Percentiles rank a stretch among this genome's conserved stretches.
These are phyloP conservation scores for Vickermania ingenoplastis DNA, from an alignment of 208 protist genomes.

Conservation along the genomic window DNA sequence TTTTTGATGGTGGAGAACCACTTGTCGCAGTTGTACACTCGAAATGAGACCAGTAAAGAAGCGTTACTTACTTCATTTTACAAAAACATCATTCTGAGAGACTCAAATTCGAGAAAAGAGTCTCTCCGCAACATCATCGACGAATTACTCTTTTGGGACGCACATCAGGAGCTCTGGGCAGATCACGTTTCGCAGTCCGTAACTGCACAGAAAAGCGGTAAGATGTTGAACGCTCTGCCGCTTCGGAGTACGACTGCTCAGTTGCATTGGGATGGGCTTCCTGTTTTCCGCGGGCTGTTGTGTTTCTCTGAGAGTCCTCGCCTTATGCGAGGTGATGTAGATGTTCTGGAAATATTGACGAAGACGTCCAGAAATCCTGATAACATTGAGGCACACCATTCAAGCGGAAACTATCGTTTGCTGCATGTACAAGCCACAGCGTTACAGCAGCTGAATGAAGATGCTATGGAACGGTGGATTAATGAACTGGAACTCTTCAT, in stretches of 20 bases:
- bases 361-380: background rate
- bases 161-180: conserved; percentile 20
- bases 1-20: conserved; percentile 10
- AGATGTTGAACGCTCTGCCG: background rate
- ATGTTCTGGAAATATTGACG: background rate
- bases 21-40: conserved; percentile 13
- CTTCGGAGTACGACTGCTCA: background rate
- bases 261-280: background rate
- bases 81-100: conserved; percentile 10
- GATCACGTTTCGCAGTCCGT: conserved; percentile 12
- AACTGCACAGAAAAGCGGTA: background rate
- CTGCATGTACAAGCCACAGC: background rate
- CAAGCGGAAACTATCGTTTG: background rate
- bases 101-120: background rate
- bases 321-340: background rate
- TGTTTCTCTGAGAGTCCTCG: background rate
- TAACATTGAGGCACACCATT: background rate
- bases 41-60: conserved; percentile 1
- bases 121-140: conserved; percentile 16
- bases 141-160: conserved; percentile 18
- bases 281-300: background rate
- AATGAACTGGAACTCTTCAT: conserved; percentile 9
- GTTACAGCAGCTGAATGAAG: background rate
- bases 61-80: conserved; percentile 1
- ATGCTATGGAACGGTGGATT: conserved; percentile 12